Evolutionary conservation across 1,139 yeast species (phyloP).

Genomic region (Yamadazyma triangularis): DNA sequence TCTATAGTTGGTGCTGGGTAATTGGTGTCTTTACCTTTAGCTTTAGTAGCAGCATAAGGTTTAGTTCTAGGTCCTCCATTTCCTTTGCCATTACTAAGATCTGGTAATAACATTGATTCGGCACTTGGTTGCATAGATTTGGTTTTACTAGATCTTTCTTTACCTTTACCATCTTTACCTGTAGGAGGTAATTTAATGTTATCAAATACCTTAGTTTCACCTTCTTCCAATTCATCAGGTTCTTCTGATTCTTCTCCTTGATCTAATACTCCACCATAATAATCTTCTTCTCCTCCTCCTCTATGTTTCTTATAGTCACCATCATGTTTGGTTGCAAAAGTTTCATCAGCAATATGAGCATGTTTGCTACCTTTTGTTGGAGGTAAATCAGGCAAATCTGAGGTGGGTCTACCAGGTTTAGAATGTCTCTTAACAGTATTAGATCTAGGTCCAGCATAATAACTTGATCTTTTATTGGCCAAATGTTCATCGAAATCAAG

Average conservation of each 20-base stretch:
- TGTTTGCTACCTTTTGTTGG: constrained; percentile 3
- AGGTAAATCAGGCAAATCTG: constrained; percentile 33
- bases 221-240: constrained; percentile 15
- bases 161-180: constrained; percentile 7
- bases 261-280: constrained; percentile 15
- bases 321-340: constrained; percentile 34
- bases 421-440: constrained; percentile 19
- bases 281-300: constrained; percentile 14
- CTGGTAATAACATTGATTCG: constrained; percentile 36
- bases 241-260: constrained; percentile 15
- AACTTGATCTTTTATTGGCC: constrained; percentile 36
- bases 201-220: constrained; percentile 32
- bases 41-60: constrained; percentile 3
- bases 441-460: constrained; percentile 25
- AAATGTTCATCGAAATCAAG: constrained; percentile 43
- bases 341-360: constrained; percentile 22
- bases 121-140: constrained; percentile 34
- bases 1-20: constrained; percentile 1
- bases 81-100: constrained; percentile 7
- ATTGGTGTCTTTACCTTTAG: constrained; percentile 11
- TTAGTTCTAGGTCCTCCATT: constrained; percentile 3
- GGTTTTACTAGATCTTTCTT: constrained; percentile 9
- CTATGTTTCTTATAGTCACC: constrained; percentile 8
- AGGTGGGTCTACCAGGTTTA: constrained; percentile 24
- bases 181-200: constrained; percentile 42